Evolutionary conservation across 768 basidiomycete genomes (phyloP), one percentile per base, ranked within the genome.

Genomic region (Leccinellum luteum): DNA sequence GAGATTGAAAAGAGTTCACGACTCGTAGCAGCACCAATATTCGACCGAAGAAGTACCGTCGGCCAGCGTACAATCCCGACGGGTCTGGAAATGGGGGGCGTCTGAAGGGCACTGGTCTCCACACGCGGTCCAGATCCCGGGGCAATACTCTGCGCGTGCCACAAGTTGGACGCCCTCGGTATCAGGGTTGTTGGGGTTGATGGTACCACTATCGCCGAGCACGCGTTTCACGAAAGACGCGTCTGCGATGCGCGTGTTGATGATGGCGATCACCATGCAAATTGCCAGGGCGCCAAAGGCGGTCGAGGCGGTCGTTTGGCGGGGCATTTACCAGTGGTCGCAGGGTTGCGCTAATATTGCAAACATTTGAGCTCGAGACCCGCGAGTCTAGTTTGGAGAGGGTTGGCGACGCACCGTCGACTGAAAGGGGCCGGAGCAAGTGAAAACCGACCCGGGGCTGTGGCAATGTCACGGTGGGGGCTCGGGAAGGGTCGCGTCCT

Each of bases 11-110:
- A 34, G 12, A 17, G 23, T 6, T 32, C 28, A 51, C 32, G 52
- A 50, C 4, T 44, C 15, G 34, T 66, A 62, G 52, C 61, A 59
- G 28, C 61, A 63, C 61, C 58, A 60, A 30, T 60, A 60, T 50
- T 59, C 53, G 43, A 63, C 27, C 8, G 64, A 44, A 9, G 9
- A 12, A 19, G 52, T 25, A 28, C 52, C 48, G 13, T 48, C 32
- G 19, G 41, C 41, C 43, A 60, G 7, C 2, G 56, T 58, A 17
- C 65, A 58, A 31, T 56, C 19, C 32, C 58, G 51, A 23, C 51
- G 55, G 13, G 54, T 66, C 56, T 63, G 52, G 41, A 63, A 57
- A 28, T 65, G 47, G 2, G 62, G 58, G 7, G 51, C 52, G 12
- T 59, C 17, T 28, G 57, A 3, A 25, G 56, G 44, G 41, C 58